phyloP scores from a whole-genome alignment of 768 basidiomycete genomes.

The Lepiota brunneoincarnata region DNA sequence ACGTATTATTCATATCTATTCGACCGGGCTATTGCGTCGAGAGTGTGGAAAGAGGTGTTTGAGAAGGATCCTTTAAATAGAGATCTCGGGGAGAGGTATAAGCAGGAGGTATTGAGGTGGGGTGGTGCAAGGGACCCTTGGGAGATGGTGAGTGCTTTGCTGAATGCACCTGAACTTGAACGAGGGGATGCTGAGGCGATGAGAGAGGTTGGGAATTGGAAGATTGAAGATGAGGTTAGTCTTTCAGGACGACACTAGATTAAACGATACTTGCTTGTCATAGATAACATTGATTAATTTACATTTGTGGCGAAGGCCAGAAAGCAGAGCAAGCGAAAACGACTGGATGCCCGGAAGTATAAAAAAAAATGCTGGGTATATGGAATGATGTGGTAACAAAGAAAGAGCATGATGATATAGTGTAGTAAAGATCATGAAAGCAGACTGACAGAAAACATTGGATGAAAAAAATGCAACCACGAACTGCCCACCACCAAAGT shows the following conservation, averaged over 20 bases:
- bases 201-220: slow-evolving; percentile 89
- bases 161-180: slow-evolving; percentile 63
- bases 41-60: slow-evolving; percentile 85
- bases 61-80: slow-evolving; percentile 62
- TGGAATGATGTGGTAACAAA: no score
- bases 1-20: slow-evolving; percentile 98
- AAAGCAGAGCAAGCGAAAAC: not conserved
- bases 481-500: no score
- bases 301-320: not conserved
- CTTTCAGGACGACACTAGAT: slow-evolving; percentile 56
- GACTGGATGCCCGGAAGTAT: no score
- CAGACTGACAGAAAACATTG: no score
- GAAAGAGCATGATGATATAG: no score
- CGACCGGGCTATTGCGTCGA: slow-evolving; percentile 91
- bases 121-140: slow-evolving; percentile 95
- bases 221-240: slow-evolving; percentile 70
- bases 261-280: not conserved
- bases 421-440: no score
- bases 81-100: slow-evolving; percentile 78
- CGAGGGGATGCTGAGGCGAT: slow-evolving; percentile 80
- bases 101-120: slow-evolving; percentile 66
- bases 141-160: slow-evolving; percentile 79
- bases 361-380: no score
- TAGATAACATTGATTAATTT: not conserved
- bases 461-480: no score